Conservation (phyloP, 2,329 filamentous ascomycete genomes). For the Monosporascus sp. region DNA sequence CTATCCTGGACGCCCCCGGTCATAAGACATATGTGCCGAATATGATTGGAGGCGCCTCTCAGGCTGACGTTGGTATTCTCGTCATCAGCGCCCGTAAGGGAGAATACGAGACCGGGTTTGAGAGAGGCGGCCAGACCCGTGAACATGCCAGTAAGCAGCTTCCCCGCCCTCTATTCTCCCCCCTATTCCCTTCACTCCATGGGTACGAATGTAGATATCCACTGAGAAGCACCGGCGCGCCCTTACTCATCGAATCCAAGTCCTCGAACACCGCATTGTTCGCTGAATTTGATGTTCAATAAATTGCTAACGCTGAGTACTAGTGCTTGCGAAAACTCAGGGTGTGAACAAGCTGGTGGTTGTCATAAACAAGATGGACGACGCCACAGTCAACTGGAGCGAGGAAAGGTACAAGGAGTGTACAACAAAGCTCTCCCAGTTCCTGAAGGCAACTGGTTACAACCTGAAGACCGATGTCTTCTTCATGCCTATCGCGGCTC, state of each 20-base stretch:
- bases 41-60: slow-evolving; percentile 95
- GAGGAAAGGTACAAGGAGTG: slow-evolving; percentile 91
- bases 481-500: slow-evolving; percentile 95
- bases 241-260: no score
- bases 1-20: slow-evolving; percentile 91
- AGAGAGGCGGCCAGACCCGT: slow-evolving; percentile 89
- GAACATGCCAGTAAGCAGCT: slow-evolving; percentile 67
- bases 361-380: slow-evolving; percentile 99
- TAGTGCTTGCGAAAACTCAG: slow-evolving; percentile 88
- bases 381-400: slow-evolving; percentile 92
- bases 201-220: no score
- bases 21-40: slow-evolving; percentile 98
- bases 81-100: slow-evolving; percentile 96
- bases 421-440: slow-evolving; percentile 77
- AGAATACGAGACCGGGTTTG: slow-evolving; percentile 98
- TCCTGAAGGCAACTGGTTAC: slow-evolving; percentile 89
- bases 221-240: no score
- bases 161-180: no score
- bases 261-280: no score
- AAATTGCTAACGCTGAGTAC: background rate
- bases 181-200: no score
- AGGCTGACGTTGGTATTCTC: slow-evolving; percentile 89
- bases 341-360: slow-evolving; percentile 96
- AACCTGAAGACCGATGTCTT: slow-evolving; percentile 88
- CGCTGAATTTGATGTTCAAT: no score